Evolutionary conservation across 2,329 filamentous ascomycete species (phyloP), one percentile per base, ranked within the genome.

Genomic region (Aspergillus sp.): DNA sequence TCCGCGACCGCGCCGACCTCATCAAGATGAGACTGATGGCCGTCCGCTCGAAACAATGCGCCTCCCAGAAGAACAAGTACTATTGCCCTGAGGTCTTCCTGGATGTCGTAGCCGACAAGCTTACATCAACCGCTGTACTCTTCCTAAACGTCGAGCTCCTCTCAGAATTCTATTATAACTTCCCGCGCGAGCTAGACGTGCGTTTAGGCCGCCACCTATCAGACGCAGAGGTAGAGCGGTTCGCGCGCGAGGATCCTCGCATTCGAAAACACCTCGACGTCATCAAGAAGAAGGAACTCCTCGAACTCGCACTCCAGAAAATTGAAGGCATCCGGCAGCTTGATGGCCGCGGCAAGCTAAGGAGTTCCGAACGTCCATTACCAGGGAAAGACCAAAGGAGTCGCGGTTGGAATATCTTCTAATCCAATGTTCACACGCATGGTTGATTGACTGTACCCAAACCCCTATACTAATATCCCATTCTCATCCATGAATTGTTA

Each of bases 111-210:
- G 93, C 95, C 1, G 91, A 93, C 65, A 98, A 98, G 76, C 84
- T 99, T 48, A 96, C 93, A 3, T 89, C 91, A 2, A 99, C 95
- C 0, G 93, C 95, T 2, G 95, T 99, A 8, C 85, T 99, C 0
- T 99, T 99, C 81, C 84, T 99, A 30, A 97, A 99, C 69, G 95
- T 98, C 11, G 96, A 99, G 77, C 83, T 99, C 18, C 84, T 99
- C 17, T 93, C 90, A 2, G 96, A 99, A 70, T 99, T 98, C 73
- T 97, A 96, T 78, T 96, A 97, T 77, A 92, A 95, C 71, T 99
- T 99, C 75, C 95, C 95, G 0, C 85, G 95, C 39, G 92, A 97
- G 71, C 84, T 99, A 12, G 95, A 99, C 73, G 80, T 89, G 58
- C 86, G 93, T 34, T 87, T 99, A 11, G 91, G 93, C 45, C 86